Conservation (phyloP, 2,329 filamentous ascomycete genomes). For the Venturia carpophila region DNA sequence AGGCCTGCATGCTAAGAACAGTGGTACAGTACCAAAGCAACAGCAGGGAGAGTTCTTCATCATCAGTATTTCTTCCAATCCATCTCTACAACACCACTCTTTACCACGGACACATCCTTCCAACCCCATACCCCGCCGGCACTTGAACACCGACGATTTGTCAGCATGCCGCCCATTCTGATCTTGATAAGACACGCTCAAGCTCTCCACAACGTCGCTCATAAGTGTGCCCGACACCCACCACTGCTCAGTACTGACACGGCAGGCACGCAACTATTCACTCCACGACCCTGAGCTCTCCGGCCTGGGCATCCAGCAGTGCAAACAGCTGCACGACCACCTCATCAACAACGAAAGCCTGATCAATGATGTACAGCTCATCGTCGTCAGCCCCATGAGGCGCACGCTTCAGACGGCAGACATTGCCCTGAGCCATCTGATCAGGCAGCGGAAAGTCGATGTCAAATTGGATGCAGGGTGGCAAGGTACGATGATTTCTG, state of each 20-base stretch:
- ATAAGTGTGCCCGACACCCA: slow-evolving; percentile 22
- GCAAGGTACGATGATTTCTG: slow-evolving; percentile 37
- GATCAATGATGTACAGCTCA: slow-evolving; percentile 42
- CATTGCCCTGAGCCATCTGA: slow-evolving; percentile 50
- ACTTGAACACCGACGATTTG: neutral
- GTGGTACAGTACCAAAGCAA: too few relatives aligned
- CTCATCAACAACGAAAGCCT: slow-evolving; percentile 31
- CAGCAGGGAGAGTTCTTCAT: too few relatives aligned
- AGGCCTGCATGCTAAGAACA: too few relatives aligned
- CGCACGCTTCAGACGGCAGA: slow-evolving; percentile 58
- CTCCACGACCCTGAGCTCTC: slow-evolving; percentile 38
- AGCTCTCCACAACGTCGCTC: slow-evolving; percentile 37
- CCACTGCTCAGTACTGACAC: neutral
- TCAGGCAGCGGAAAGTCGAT: slow-evolving; percentile 43
- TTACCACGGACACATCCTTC: neutral
- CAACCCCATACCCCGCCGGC: neutral
- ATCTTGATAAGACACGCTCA: slow-evolving; percentile 40
- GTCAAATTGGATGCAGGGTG: slow-evolving; percentile 54
- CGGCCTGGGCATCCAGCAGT: slow-evolving; percentile 36
- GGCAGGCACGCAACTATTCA: slow-evolving; percentile 29
- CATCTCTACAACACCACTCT: neutral
- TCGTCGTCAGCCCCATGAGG: slow-evolving; percentile 58
- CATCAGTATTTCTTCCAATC: neutral
- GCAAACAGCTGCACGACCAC: slow-evolving; percentile 32
- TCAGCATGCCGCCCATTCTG: slow-evolving; percentile 37